These are phyloP conservation scores for Hydnum rufescens DNA, from an alignment of 768 basidiomycete genomes.

Conservation along the genomic window DNA sequence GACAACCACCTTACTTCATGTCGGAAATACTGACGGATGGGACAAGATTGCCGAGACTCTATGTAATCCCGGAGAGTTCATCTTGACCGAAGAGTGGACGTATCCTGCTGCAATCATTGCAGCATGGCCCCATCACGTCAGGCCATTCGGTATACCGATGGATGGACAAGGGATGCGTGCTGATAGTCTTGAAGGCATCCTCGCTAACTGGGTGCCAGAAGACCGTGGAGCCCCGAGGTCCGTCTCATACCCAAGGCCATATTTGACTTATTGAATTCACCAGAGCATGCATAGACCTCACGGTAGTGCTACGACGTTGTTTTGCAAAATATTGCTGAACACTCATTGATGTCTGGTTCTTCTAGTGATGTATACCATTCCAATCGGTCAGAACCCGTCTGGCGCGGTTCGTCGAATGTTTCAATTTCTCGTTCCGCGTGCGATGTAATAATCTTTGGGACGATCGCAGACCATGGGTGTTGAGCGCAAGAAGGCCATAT, in stretches of 20 bases:
- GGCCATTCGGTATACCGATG: slow-evolving; percentile 38
- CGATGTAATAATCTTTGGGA: slow-evolving; percentile 15
- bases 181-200: slow-evolving; percentile 34
- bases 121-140: slow-evolving; percentile 23
- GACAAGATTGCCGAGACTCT: slow-evolving; percentile 36
- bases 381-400: slow-evolving; percentile 72
- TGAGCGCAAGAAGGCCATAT: slow-evolving; percentile 55
- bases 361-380: slow-evolving; percentile 52
- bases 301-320: neutral
- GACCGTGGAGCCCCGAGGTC: slow-evolving; percentile 37
- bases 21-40: slow-evolving; percentile 61
- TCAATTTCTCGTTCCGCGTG: neutral
- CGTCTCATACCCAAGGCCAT: too few relatives aligned
- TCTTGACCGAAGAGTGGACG: slow-evolving; percentile 45
- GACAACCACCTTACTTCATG: slow-evolving; percentile 31
- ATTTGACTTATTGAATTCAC: too few relatives aligned
- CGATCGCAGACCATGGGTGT: slow-evolving; percentile 28
- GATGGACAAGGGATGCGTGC: slow-evolving; percentile 55
- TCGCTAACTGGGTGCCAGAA: slow-evolving; percentile 45
- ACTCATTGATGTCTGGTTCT: neutral
- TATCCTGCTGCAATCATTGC: slow-evolving; percentile 38
- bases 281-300: neutral
- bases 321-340: neutral
- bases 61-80: slow-evolving; percentile 29
- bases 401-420: slow-evolving; percentile 33